Conservation (phyloP, 768 basidiomycete genomes). For the Boletus sensibilis region DNA sequence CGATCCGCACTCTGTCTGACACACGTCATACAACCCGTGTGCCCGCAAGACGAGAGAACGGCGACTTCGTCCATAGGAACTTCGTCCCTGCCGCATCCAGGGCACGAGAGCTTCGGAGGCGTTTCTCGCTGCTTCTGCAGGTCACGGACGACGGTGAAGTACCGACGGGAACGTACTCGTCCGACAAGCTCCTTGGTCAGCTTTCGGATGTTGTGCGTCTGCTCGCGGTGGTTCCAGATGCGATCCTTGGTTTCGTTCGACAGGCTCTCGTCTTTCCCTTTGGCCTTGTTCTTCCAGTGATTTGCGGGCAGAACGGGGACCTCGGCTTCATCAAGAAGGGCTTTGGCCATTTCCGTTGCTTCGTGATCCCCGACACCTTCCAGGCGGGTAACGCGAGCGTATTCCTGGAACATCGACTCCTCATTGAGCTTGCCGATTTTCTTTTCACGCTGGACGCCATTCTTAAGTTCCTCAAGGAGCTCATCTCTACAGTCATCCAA, state of each 20-base stretch:
- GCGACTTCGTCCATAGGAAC: slow-evolving; percentile 69
- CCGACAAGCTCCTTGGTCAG: slow-evolving; percentile 88
- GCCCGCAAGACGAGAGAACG: slow-evolving; percentile 89
- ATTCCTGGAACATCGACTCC: slow-evolving; percentile 81
- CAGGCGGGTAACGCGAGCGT: slow-evolving; percentile 62
- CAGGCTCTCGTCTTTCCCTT: slow-evolving; percentile 58
- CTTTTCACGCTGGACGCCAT: slow-evolving; percentile 68
- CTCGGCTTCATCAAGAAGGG: slow-evolving; percentile 60
- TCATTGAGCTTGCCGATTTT: slow-evolving; percentile 57
- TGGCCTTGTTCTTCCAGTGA: slow-evolving; percentile 37
- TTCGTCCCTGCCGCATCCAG: slow-evolving; percentile 53
- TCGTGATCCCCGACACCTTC: slow-evolving; percentile 75
- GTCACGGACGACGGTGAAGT: slow-evolving; percentile 89
- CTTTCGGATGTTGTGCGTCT: slow-evolving; percentile 81
- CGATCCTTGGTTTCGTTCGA: slow-evolving; percentile 57
- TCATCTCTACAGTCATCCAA: slow-evolving; percentile 77
- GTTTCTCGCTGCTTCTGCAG: slow-evolving; percentile 72
- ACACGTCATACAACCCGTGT: slow-evolving; percentile 78
- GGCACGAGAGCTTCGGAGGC: slow-evolving; percentile 61
- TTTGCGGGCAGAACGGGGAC: slow-evolving; percentile 38
- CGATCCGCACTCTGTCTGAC: slow-evolving; percentile 69
- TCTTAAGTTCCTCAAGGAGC: slow-evolving; percentile 60
- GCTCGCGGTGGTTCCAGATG: slow-evolving; percentile 81
- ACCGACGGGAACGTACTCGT: slow-evolving; percentile 85
- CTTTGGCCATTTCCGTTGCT: slow-evolving; percentile 58